Evolutionary conservation across 306 rosid species (phyloP).

Genomic region (Lagenaria siceraria): DNA sequence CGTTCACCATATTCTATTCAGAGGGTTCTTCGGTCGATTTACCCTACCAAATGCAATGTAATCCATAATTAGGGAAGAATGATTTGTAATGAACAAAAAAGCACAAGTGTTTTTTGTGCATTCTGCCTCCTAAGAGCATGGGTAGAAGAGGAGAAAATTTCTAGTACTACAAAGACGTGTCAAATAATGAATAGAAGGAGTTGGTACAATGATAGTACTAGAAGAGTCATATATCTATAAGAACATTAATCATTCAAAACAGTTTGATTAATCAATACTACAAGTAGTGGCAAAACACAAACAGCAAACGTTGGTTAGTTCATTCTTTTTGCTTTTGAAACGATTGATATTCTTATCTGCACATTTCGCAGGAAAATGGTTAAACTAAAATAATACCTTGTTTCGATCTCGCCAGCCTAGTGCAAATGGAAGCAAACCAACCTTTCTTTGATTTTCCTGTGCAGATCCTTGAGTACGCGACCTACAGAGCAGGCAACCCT

Average conservation of each 20-base stretch:
- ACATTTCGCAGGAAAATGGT: not conserved
- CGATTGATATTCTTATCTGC: not conserved
- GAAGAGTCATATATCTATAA: not conserved
- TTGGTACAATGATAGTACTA: too few relatives aligned
- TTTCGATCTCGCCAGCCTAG: conserved; percentile 87
- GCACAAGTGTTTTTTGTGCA: not conserved
- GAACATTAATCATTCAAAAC: not conserved
- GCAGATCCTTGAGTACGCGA: conserved; percentile 21
- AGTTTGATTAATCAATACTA: not conserved
- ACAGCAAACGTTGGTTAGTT: not conserved
- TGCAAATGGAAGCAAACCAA: conserved; percentile 58
- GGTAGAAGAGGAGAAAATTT: too few relatives aligned
- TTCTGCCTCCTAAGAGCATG: not conserved
- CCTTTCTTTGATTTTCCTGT: conserved; percentile 37
- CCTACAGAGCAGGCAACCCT: conserved; percentile 29
- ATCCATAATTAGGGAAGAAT: not conserved
- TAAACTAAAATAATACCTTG: conserved; percentile 33
- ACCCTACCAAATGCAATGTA: not conserved
- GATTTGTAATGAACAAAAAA: not conserved
- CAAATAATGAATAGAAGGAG: too few relatives aligned
- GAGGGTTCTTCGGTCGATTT: not conserved
- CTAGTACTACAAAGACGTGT: too few relatives aligned
- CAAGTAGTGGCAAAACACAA: not conserved
- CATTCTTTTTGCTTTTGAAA: not conserved
- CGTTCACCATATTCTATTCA: not conserved